Conservation (phyloP, 306 rosid genomes). For the Vicia sativa region DNA sequence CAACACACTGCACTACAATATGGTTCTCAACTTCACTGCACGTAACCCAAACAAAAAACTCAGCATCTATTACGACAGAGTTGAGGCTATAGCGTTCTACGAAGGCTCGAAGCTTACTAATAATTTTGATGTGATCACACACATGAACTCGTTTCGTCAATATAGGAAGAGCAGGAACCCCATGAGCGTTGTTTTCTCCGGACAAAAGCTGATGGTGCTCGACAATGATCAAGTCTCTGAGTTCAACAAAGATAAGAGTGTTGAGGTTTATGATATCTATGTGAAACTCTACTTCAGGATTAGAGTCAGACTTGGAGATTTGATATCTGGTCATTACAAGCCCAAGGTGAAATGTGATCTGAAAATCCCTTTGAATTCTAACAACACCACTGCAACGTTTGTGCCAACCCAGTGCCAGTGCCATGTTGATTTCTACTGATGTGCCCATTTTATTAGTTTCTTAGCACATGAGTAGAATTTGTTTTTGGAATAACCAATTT, state of each 20-base stretch:
- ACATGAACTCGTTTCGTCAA: conserved; percentile 43
- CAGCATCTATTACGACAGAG: conserved; percentile 49
- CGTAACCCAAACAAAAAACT: conserved; percentile 58
- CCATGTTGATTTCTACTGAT: conserved; percentile 37
- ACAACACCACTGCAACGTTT: conserved; percentile 33
- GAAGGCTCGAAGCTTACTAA: conserved; percentile 22
- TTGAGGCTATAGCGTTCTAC: conserved; percentile 46
- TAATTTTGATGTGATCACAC: conserved; percentile 37
- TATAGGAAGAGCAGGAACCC: conserved; percentile 46
- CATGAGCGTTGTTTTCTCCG: conserved; percentile 46
- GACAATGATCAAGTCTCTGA: conserved; percentile 19
- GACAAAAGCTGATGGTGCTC: conserved; percentile 34
- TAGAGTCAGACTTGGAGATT: conserved; percentile 50
- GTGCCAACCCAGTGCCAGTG: conserved; percentile 59
- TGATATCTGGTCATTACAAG: conserved; percentile 38
- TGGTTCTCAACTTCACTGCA: conserved; percentile 47
- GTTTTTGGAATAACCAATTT: too few species aligned
- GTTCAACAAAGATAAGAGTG: conserved; percentile 41
- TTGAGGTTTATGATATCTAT: conserved; percentile 45
- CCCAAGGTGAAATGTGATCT: conserved; percentile 59
- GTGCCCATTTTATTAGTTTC: neutral
- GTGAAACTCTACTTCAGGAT: conserved; percentile 59
- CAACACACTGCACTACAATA: conserved; percentile 43
- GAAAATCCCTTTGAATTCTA: conserved; percentile 48
- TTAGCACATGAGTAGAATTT: neutral